Evolutionary conservation across 331 rosid species (phyloP).

Genomic region (Cydonia oblonga): DNA sequence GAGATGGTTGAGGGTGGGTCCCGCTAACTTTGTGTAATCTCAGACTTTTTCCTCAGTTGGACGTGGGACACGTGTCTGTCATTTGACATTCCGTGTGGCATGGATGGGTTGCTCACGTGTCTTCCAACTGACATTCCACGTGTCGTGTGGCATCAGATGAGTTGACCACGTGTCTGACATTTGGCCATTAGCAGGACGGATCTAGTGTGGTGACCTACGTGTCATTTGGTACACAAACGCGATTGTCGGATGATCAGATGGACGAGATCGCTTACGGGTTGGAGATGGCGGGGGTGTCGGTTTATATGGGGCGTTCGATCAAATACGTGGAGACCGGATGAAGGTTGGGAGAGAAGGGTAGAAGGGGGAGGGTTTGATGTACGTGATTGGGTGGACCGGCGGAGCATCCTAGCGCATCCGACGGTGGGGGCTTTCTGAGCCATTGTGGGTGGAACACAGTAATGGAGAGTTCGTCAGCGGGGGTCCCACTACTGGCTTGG

Average conservation of each 20-base stretch:
- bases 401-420: constrained; percentile 6
- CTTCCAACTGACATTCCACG: too few relatives aligned
- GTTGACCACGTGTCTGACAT: too few relatives aligned
- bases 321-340: constrained; percentile 1
- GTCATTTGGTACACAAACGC: constrained; percentile 10
- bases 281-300: constrained; percentile 3
- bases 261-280: constrained; percentile 20
- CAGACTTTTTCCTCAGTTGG: constrained; percentile 22
- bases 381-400: constrained; percentile 22
- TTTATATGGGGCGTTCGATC: constrained; percentile 18
- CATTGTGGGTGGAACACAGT: constrained; percentile 30
- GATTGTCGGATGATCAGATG: neutral
- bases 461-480: constrained; percentile 14
- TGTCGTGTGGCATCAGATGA: too few relatives aligned
- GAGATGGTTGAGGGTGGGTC: neutral
- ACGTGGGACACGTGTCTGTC: neutral
- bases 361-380: constrained; percentile 5
- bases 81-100: neutral
- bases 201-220: constrained; percentile 7
- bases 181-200: neutral
- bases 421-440: constrained; percentile 21
- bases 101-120: neutral
- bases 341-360: neutral
- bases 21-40: constrained; percentile 15
- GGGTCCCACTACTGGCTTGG: constrained; percentile 22